Base-by-base conservation (phyloP, 352 stramenopile genomes). In the Pythium folliculosum region DNA sequence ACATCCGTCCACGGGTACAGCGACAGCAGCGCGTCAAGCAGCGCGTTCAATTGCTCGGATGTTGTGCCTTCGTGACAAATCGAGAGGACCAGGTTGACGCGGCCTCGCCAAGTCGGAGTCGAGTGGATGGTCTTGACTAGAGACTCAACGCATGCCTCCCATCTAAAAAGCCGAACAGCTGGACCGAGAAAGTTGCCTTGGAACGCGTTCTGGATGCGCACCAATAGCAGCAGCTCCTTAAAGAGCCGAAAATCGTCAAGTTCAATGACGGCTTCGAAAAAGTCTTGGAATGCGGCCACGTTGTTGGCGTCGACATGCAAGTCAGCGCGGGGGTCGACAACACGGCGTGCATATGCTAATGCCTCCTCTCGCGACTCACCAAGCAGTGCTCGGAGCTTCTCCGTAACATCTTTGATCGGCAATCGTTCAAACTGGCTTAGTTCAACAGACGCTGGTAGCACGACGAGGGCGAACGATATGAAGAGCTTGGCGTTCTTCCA, bases 361-460 rank as follows among this genome's bases (percentile, higher is more conserved):
- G 37, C 54, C 2, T 49, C 32, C 1, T 27, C 37, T 27, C 13
- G 55, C 9, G 40, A 62, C 25, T 44, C 22, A 21, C 3, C 3
- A 9, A 55, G 12, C 8, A 63, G 6, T 5, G 6, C 13, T 0
- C 22, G 0, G 12, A 63, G 44, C n/a, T 47, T 52, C 14, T 45
- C 12, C 1, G 32, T 23, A 3, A 55, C n/a, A 4, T 35, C 9
- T 1, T 21, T 7, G 17, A 45, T 35, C 13, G 57, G 44, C 4
- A 48, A n/a, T 22, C 17, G 40, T 9, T 27, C 57, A 3, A 22
- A 17, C 30, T 55, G 45, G n/a, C 45, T 30, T 19, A 35, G 6
- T n/a, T 63, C 57, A 2, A 45, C 37, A 9, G 27, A 45, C n/a
- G 12, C 27, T 3, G 57, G 57, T 17, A 47, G 44, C 14, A 63